Percentiles rank a stretch among this genome's conserved stretches.
phyloP scores from a whole-genome alignment of 768 basidiomycete genomes.

The Lactarius quietus region DNA sequence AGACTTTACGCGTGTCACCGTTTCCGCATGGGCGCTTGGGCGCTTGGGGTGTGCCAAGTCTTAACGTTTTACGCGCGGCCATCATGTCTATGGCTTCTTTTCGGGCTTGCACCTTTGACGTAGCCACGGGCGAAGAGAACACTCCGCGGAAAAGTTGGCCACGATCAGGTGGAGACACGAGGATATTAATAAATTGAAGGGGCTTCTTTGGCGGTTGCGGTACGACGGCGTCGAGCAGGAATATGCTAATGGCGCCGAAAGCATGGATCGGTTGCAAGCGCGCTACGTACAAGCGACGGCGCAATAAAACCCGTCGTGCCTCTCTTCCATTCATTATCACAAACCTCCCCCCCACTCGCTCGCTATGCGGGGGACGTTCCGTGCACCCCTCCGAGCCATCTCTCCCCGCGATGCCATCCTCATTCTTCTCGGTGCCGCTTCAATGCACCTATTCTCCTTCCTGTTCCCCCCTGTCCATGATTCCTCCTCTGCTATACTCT shows the following conservation, averaged over 20 bases:
- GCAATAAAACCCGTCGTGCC: not conserved
- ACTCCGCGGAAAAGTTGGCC: not conserved
- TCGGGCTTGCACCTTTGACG: not conserved
- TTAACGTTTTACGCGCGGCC: not conserved
- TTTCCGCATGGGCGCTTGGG: no score
- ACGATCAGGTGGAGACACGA: no score
- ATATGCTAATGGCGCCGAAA: no score
- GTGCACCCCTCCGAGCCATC: conserved; percentile 32
- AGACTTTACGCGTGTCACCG: no score
- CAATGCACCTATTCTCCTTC: conserved; percentile 51
- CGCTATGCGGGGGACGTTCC: not conserved
- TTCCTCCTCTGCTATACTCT: conserved; percentile 5
- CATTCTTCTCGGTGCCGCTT: conserved; percentile 52
- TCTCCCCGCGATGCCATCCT: conserved; percentile 58
- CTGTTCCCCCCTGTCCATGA: conserved; percentile 30
- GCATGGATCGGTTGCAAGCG: no score
- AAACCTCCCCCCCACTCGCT: not conserved
- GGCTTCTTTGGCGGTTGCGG: no score
- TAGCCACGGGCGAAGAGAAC: not conserved
- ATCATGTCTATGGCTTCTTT: not conserved
- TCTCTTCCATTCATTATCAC: not conserved
- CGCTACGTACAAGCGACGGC: no score
- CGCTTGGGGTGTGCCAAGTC: no score
- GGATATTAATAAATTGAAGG: no score
- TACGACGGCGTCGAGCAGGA: no score